Evolutionary conservation across 2,329 filamentous ascomycete species (phyloP), one percentile per base, ranked within the genome.

Genomic region (Penicillium psychrosexuale): DNA sequence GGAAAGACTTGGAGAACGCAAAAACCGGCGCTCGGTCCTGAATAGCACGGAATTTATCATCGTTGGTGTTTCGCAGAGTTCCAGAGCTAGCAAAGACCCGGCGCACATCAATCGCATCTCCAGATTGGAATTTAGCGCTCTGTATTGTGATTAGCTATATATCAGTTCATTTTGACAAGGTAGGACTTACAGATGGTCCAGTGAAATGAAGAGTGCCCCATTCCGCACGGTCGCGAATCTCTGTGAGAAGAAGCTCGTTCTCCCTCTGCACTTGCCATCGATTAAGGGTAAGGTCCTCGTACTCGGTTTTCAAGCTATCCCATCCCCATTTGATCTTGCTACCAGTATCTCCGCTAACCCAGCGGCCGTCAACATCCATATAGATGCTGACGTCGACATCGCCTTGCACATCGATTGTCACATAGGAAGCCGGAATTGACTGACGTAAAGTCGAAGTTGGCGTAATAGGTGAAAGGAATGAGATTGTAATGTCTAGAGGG

Each of bases 191-290:
- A 40, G 79, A 76, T 22, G 90, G 89, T 1, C 80, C 90, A 22
- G 87, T 87, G 68, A 95, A 90, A 71, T 90, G 83, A 54, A 95
- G 72, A 28, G 85, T 87, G 4, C 91, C 91, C 91, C 91, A 95
- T 81, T 95, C 90, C 1, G 88, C 83, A 40, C 87, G 86, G 65
- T 95, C 91, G 40, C 75, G 75, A 52, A 81, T 81, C 71, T 95
- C 91, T 0, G 87, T 89, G 51, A 94, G 82, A n/a, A 89, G 77
- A 69, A 87, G 78, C 71, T 93, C 83, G 3, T 64, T 70, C 47
- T 75, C 67, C 55, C 75, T 67, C 28, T 67, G 71, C 22, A 79
- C 63, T 38, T 72, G 66, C 77, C 77, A 79, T 53, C 69, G 71
- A 54, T 77, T 75, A 22, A 79, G 70, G 6, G 60, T 62, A 24